phyloP scores from a whole-genome alignment of 2,329 filamentous ascomycete species.

The Apiospora sp. region DNA sequence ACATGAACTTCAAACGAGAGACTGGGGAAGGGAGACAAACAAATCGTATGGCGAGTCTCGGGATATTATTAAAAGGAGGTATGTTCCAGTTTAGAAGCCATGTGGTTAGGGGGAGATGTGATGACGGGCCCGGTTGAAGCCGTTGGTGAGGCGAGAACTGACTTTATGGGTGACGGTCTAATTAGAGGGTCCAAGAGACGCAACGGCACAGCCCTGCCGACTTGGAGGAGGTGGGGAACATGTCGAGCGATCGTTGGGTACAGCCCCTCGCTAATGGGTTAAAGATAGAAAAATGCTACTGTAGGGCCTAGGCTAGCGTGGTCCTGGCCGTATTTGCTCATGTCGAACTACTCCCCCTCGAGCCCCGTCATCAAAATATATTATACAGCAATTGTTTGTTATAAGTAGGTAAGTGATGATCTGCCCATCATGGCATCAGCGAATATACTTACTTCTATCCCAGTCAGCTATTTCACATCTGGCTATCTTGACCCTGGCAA shows the following conservation, averaged over 20 bases:
- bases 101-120: background rate
- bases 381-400: too few species aligned
- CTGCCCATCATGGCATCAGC: too few species aligned
- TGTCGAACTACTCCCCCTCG: background rate
- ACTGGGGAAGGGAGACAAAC: background rate
- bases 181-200: background rate
- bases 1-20: background rate
- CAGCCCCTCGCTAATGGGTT: slow-evolving; percentile 20
- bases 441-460: too few species aligned
- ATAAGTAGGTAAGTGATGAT: too few species aligned
- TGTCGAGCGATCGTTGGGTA: slow-evolving; percentile 7
- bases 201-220: slow-evolving; percentile 4
- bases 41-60: background rate
- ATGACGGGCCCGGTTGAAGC: background rate
- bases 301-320: background rate
- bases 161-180: background rate
- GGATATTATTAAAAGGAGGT: slow-evolving; percentile 2
- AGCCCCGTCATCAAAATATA: background rate
- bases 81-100: background rate
- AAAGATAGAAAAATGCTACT: slow-evolving; percentile 20
- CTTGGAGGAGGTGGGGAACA: slow-evolving; percentile 17
- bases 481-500: too few species aligned
- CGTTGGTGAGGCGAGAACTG: slow-evolving; percentile 11
- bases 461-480: too few species aligned
- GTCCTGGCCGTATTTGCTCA: background rate